Evolutionary conservation across 2,329 filamentous ascomycete genomes (phyloP).

Genomic region (Fusarium sp.): DNA sequence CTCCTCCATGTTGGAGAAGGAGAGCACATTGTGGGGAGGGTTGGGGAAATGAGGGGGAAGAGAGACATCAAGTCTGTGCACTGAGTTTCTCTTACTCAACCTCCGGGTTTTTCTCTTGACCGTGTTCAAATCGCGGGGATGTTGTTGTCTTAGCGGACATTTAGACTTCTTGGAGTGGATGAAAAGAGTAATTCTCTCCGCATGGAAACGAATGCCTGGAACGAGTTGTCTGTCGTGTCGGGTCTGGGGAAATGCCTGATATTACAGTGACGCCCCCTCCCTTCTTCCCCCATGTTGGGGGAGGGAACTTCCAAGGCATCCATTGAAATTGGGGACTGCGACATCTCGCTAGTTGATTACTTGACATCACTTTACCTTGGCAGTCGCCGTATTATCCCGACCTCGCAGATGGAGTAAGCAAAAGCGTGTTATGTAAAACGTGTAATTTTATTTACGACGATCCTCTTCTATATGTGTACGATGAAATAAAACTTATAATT

Average conservation of each 20-base stretch:
- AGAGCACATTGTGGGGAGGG: slow-evolving; percentile 23
- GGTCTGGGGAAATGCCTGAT: slow-evolving; percentile 29
- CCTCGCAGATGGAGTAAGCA: not conserved
- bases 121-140: slow-evolving; percentile 16
- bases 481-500: slow-evolving; percentile 13
- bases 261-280: not conserved
- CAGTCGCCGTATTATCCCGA: slow-evolving; percentile 8
- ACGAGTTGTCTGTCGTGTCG: not conserved
- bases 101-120: slow-evolving; percentile 32
- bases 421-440: not conserved
- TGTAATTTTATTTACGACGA: slow-evolving; percentile 16
- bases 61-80: not conserved
- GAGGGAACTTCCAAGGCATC: slow-evolving; percentile 2
- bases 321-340: not conserved
- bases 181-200: not conserved
- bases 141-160: not conserved
- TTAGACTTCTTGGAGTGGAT: slow-evolving; percentile 7
- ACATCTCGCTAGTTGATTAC: not conserved
- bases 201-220: not conserved
- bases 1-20: slow-evolving; percentile 18
- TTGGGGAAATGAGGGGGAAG: slow-evolving; percentile 34
- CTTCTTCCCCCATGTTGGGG: slow-evolving; percentile 6
- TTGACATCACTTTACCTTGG: slow-evolving; percentile 27
- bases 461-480: not conserved
- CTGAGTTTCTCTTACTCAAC: slow-evolving; percentile 5